Percentiles rank a stretch among this genome's conserved stretches.
Conservation (phyloP, 495 filamentous ascomycete species). For the Darksidea phi region DNA sequence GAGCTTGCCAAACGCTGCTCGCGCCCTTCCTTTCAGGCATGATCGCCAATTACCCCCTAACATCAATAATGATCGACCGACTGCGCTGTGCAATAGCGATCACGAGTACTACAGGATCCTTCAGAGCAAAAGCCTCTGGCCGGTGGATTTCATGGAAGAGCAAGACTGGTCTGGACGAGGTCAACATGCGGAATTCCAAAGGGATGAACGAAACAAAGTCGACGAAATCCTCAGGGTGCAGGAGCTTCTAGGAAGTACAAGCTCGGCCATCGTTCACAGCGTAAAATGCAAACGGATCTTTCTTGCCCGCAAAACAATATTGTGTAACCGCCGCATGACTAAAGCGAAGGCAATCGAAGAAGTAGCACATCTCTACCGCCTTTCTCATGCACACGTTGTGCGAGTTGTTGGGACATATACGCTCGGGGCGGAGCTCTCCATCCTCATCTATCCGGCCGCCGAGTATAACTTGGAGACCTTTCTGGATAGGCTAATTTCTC, state of each 20-base stretch:
- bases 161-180: slow-evolving; percentile 28
- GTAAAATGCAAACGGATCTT: slow-evolving; percentile 29
- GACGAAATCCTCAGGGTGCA: slow-evolving; percentile 8
- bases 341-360: slow-evolving; percentile 26
- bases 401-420: slow-evolving; percentile 32
- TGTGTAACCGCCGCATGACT: slow-evolving; percentile 6
- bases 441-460: slow-evolving; percentile 32
- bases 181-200: slow-evolving; percentile 18
- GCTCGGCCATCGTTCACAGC: slow-evolving; percentile 21
- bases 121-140: slow-evolving; percentile 6
- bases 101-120: too few species aligned
- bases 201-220: neutral
- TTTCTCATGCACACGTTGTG: slow-evolving; percentile 30
- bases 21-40: too few species aligned
- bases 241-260: slow-evolving; percentile 7
- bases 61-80: too few species aligned
- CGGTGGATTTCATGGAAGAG: slow-evolving; percentile 13
- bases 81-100: too few species aligned
- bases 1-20: too few species aligned
- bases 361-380: slow-evolving; percentile 20
- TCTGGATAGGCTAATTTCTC: too few species aligned
- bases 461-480: slow-evolving; percentile 22
- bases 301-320: slow-evolving; percentile 31
- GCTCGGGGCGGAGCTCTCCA: slow-evolving; percentile 17
- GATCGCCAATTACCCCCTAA: too few species aligned